These are phyloP conservation scores for Verticillium albo-atrum DNA, from an alignment of 2,329 filamentous ascomycete genomes.

Conservation along the genomic window DNA sequence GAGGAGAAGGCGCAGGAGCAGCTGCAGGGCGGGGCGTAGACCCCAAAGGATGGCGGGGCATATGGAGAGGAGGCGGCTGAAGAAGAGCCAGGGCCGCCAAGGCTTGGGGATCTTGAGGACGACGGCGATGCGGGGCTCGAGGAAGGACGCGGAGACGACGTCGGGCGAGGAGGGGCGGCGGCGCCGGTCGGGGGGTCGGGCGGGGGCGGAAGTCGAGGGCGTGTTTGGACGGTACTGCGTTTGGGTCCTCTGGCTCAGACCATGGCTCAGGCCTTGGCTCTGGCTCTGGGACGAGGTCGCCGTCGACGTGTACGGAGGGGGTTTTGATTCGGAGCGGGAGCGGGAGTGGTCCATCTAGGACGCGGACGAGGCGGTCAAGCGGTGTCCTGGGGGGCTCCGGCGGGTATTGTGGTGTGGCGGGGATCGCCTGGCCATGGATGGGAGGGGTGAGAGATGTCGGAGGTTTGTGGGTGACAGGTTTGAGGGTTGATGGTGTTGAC, in stretches of 20 bases:
- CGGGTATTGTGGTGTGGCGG: not conserved
- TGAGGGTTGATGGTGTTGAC: not conserved
- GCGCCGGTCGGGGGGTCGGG: not conserved
- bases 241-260: not conserved
- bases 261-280: not conserved
- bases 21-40: constrained; percentile 61
- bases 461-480: not conserved
- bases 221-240: not conserved
- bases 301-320: constrained; percentile 1
- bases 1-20: constrained; percentile 58
- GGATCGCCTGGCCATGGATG: not conserved
- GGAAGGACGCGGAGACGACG: constrained; percentile 32
- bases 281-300: constrained; percentile 1
- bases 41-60: constrained; percentile 70
- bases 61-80: constrained; percentile 68
- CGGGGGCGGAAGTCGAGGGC: not conserved
- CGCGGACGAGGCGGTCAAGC: not conserved
- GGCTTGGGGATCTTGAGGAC: constrained; percentile 67
- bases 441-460: no score
- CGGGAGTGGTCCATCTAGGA: constrained; percentile 3
- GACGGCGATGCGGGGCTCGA: constrained; percentile 75
- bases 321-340: constrained; percentile 1
- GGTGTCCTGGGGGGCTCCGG: not conserved
- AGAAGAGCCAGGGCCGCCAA: constrained; percentile 71
- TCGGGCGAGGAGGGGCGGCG: constrained; percentile 4